Conservation (phyloP, 257 asterid genomes). For the Lavandula angustifolia region DNA sequence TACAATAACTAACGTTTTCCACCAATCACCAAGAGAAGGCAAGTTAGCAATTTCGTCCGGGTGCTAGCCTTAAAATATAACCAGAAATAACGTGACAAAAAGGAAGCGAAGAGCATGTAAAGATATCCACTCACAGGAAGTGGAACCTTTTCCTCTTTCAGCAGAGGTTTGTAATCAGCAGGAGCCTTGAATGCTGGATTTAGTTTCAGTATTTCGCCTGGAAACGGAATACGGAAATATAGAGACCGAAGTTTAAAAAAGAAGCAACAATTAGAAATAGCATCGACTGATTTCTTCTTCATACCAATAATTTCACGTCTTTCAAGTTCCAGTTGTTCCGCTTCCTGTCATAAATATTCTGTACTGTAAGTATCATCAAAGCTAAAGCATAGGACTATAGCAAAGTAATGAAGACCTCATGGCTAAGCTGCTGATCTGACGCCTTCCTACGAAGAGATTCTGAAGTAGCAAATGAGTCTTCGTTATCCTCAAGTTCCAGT, state of each 20-base stretch:
- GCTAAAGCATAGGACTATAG: slow-evolving; percentile 20
- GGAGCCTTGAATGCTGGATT: slow-evolving; percentile 83
- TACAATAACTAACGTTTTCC: slow-evolving; percentile 7
- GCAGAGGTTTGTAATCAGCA: slow-evolving; percentile 76
- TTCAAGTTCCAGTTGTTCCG: slow-evolving; percentile 67
- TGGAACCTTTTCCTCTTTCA: slow-evolving; percentile 75
- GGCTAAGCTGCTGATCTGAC: slow-evolving; percentile 52
- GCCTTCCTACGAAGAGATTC: slow-evolving; percentile 38
- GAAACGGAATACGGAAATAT: slow-evolving; percentile 27
- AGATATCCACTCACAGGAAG: slow-evolving; percentile 70
- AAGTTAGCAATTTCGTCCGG: slow-evolving; percentile 11
- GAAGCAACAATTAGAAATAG: slow-evolving; percentile 17
- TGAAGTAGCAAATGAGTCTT: slow-evolving; percentile 40
- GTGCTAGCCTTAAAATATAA: slow-evolving; percentile 5
- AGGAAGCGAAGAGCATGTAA: slow-evolving; percentile 13
- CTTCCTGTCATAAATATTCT: slow-evolving; percentile 44
- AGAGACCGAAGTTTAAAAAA: slow-evolving; percentile 7
- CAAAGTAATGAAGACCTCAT: slow-evolving; percentile 46
- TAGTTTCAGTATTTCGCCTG: slow-evolving; percentile 79
- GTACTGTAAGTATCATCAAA: slow-evolving; percentile 33
- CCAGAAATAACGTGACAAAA: neutral
- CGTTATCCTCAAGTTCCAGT: slow-evolving; percentile 47
- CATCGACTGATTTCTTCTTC: slow-evolving; percentile 31
- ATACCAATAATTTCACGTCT: slow-evolving; percentile 81
- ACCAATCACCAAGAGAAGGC: slow-evolving; percentile 17